Conservation (phyloP, 306 rosid species). For the Carpinus fangiana region DNA sequence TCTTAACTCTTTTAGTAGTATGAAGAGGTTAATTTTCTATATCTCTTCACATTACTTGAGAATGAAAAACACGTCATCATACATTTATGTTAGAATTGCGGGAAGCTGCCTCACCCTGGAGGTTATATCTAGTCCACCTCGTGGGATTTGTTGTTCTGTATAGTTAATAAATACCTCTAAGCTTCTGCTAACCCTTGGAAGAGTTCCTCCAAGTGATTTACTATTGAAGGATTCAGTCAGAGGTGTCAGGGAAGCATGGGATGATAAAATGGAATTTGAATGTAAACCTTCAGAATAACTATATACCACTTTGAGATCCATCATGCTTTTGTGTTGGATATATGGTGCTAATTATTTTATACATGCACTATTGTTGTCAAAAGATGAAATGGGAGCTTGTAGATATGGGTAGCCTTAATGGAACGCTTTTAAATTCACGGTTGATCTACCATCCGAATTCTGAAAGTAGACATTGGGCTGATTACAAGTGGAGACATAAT, state of each 20-base stretch:
- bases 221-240: conserved; percentile 73
- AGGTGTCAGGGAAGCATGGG: conserved; percentile 97
- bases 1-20: conserved; percentile 34
- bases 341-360: conserved; percentile 26
- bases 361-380: conserved; percentile 48
- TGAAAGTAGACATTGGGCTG: conserved; percentile 80
- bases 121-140: conserved; percentile 86
- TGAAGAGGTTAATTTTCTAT: conserved; percentile 13
- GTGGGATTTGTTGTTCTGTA: conserved; percentile 54
- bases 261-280: conserved; percentile 77
- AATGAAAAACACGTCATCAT: conserved; percentile 57
- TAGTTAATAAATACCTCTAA: conserved; percentile 54
- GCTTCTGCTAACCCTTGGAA: conserved; percentile 77
- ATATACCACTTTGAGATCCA: conserved; percentile 23
- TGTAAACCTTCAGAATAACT: conserved; percentile 44
- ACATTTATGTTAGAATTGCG: conserved; percentile 80
- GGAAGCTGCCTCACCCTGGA: conserved; percentile 91
- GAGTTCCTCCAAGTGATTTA: conserved; percentile 82
- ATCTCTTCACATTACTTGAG: conserved; percentile 24
- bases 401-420: conserved; percentile 97
- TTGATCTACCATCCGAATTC: conserved; percentile 67
- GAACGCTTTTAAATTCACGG: conserved; percentile 75
- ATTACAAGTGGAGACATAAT: conserved; percentile 80
- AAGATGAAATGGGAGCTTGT: conserved; percentile 90
- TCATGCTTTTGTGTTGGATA: conserved; percentile 23